A percentile compares a stretch with the other conserved stretches of the same genome.
These are phyloP conservation scores for Pseudogymnoascus sp. DNA, from an alignment of 2,329 filamentous ascomycete species.

Conservation along the genomic window DNA sequence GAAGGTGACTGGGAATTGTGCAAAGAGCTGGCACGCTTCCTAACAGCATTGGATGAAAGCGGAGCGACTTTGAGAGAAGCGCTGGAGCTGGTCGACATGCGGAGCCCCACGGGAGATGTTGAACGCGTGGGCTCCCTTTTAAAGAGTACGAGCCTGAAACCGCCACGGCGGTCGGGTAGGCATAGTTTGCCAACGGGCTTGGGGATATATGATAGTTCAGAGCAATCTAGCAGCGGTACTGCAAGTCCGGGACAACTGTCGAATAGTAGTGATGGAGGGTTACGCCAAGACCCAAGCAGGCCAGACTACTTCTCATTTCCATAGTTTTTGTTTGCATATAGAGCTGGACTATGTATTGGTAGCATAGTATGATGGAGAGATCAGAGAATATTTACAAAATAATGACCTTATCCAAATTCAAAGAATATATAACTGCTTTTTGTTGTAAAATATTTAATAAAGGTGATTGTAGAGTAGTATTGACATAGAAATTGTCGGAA, in stretches of 20 bases:
- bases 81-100: conserved; percentile 54
- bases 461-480: conserved; percentile 20
- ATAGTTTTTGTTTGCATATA: conserved; percentile 4
- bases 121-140: conserved; percentile 33
- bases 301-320: conserved; percentile 6
- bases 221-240: neutral
- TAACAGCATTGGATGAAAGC: conserved; percentile 83
- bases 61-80: conserved; percentile 72
- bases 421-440: neutral
- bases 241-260: neutral
- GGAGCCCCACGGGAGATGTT: conserved; percentile 29
- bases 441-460: neutral
- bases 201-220: neutral
- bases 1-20: conserved; percentile 93
- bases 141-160: conserved; percentile 30
- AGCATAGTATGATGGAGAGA: neutral
- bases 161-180: conserved; percentile 10
- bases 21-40: conserved; percentile 88
- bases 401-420: neutral
- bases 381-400: neutral
- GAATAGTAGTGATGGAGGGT: conserved; percentile 3
- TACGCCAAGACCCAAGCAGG: conserved; percentile 4
- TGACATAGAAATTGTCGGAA: conserved; percentile 11
- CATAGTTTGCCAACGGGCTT: neutral
- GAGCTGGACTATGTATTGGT: neutral